phyloP scores from a whole-genome alignment of 2,329 filamentous ascomycete species.

The Fusarium siculi region DNA sequence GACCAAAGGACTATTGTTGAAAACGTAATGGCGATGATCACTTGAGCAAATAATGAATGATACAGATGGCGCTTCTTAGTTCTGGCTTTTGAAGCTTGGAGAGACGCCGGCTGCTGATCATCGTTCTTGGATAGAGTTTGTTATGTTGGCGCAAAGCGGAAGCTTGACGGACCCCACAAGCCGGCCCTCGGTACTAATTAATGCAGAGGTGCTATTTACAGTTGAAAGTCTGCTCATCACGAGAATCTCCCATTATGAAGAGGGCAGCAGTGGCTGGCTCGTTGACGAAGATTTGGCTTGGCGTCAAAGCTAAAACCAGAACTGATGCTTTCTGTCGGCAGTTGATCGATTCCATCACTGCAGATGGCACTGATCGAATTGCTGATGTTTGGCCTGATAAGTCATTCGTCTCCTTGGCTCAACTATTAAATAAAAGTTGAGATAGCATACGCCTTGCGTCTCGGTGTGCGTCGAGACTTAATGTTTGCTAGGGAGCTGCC shows the following conservation, averaged over 20 bases:
- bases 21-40: slow-evolving; percentile 4
- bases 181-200: slow-evolving; percentile 30
- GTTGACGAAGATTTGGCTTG: slow-evolving; percentile 16
- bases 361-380: not conserved
- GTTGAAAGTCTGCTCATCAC: not conserved
- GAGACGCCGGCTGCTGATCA: slow-evolving; percentile 6
- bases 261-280: not conserved
- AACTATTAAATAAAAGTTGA: not conserved
- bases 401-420: not conserved
- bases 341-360: not conserved
- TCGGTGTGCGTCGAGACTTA: not conserved
- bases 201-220: slow-evolving; percentile 18
- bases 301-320: slow-evolving; percentile 5
- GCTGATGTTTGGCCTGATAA: not conserved
- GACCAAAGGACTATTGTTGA: not conserved
- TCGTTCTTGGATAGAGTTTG: slow-evolving; percentile 33
- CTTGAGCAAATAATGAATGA: not conserved
- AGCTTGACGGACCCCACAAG: slow-evolving; percentile 35
- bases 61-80: not conserved
- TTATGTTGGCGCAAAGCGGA: slow-evolving; percentile 21
- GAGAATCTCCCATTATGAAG: not conserved
- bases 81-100: slow-evolving; percentile 6
- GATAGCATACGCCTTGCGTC: not conserved
- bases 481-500: not conserved
- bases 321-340: slow-evolving; percentile 10